phyloP scores from a whole-genome alignment of 495 filamentous ascomycete species.

The Penicillium goetzii region DNA sequence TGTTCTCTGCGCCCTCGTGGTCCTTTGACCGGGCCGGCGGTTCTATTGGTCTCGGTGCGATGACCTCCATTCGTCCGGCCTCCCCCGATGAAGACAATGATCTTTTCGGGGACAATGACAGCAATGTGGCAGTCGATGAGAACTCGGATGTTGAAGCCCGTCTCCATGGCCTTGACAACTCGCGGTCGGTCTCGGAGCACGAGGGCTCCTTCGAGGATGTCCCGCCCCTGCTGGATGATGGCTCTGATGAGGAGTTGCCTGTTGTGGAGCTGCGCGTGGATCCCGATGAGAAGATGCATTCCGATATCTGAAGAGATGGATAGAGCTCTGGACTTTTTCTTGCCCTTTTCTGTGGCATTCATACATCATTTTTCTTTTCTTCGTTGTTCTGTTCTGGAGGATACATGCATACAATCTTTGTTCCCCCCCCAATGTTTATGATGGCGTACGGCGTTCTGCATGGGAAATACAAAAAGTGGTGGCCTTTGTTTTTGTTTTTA shows the following conservation, averaged over 20 bases:
- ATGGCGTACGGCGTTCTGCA: slow-evolving; percentile 20
- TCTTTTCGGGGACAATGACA: slow-evolving; percentile 45
- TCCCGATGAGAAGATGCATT: slow-evolving; percentile 42
- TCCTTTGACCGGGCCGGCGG: slow-evolving; percentile 12
- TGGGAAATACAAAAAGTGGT: slow-evolving; percentile 22
- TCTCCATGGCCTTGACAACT: slow-evolving; percentile 38
- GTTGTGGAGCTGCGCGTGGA: slow-evolving; percentile 51
- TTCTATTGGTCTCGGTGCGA: neutral
- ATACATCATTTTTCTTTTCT: neutral
- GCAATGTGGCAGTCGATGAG: slow-evolving; percentile 50
- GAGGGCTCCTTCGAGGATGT: slow-evolving; percentile 44
- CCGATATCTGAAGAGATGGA: slow-evolving; percentile 23
- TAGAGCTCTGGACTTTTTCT: neutral
- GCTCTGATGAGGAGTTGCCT: slow-evolving; percentile 48
- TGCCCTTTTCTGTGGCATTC: neutral
- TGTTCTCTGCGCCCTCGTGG: slow-evolving; percentile 12
- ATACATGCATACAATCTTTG: slow-evolving; percentile 3
- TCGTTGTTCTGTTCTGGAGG: neutral
- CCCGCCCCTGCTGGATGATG: slow-evolving; percentile 37
- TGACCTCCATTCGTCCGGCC: slow-evolving; percentile 5
- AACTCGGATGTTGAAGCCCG: slow-evolving; percentile 43
- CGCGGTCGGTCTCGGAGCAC: slow-evolving; percentile 25
- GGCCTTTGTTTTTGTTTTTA: slow-evolving; percentile 1
- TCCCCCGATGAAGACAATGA: slow-evolving; percentile 36
- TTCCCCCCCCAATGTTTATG: slow-evolving; percentile 4